Evolutionary conservation across 306 rosid species (phyloP), one percentile per base, ranked within the genome.

Genomic region (Trifolium subterraneum): DNA sequence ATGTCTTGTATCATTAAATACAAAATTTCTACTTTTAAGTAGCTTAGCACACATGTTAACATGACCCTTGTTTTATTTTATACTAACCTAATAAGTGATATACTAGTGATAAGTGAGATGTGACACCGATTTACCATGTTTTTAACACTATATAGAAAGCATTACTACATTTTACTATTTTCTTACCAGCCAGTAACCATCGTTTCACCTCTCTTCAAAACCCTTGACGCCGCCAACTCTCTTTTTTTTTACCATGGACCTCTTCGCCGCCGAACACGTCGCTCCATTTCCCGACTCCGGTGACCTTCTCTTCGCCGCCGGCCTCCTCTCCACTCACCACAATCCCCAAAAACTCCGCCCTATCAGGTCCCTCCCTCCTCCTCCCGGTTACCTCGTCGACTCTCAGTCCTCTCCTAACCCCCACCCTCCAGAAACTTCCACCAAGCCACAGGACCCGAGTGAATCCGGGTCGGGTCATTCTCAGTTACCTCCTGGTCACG

Each of bases 341-440:
- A 80, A 74, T 56, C 84, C 84, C n/a, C 96, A 88, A 82, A 94
- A 91, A 75, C 98, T 94, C 75, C 95, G 92, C 11, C 95, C 98
- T 9, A 86, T 91, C 66, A 76, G 98, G 74, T 73, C 83, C 54
- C 1, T 54, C 75, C 65, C 71, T 20, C 27, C 39, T 29, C 71
- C 29, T 9, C 50, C 44, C 2, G 16, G 39, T 29, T 44, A 12
- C 63, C 31, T 27, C 31, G 31, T 27, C 4, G 29, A 44, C 45
- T 19, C 10, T 47, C 60, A 62, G 8, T 13, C 62, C 11, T 12
- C 39, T 47, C 44, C 29, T 29, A 29, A 29, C 33, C 33, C 33
- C 4, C 8, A 9, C 22, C 16, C 64, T 52, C 78, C 4, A 3
- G 75, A 63, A 64, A 35, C 77, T 50, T 20, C 61, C 16, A 54